Evolutionary conservation across 2,329 filamentous ascomycete species (phyloP).

Genomic region (Fusarium burgessii): DNA sequence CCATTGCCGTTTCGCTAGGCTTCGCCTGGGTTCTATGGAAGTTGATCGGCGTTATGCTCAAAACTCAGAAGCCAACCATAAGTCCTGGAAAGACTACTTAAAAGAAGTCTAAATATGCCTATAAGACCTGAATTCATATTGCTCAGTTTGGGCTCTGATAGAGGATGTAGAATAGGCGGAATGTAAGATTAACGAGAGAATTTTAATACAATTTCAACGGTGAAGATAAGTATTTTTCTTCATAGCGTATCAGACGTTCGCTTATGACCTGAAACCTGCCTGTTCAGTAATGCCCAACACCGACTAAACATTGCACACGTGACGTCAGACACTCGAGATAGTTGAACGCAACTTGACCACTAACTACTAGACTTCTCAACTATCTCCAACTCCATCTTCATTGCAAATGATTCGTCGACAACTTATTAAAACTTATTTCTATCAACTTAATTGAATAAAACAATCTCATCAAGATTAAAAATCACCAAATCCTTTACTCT

Average conservation of each 20-base stretch:
- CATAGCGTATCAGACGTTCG: not conserved
- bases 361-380: not conserved
- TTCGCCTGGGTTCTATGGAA: conserved; percentile 78
- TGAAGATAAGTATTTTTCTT: not conserved
- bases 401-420: conserved; percentile 7
- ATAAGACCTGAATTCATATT: not conserved
- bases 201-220: not conserved
- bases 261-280: not conserved
- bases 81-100: not conserved
- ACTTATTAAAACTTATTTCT: conserved; percentile 5
- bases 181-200: not conserved
- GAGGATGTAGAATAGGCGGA: not conserved
- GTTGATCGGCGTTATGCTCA: conserved; percentile 50
- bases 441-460: conserved; percentile 2
- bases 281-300: not conserved
- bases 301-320: conserved; percentile 35
- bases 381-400: not conserved
- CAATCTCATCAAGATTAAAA: not conserved
- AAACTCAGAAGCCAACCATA: conserved; percentile 4
- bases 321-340: conserved; percentile 39
- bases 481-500: conserved; percentile 6
- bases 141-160: not conserved
- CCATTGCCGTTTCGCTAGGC: conserved; percentile 69
- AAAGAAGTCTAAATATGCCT: conserved; percentile 44
- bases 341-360: not conserved